A percentile compares a stretch with the other conserved stretches of the same genome.
These are phyloP conservation scores for Mycena capillaripes DNA, from an alignment of 768 basidiomycete genomes.

Conservation along the genomic window DNA sequence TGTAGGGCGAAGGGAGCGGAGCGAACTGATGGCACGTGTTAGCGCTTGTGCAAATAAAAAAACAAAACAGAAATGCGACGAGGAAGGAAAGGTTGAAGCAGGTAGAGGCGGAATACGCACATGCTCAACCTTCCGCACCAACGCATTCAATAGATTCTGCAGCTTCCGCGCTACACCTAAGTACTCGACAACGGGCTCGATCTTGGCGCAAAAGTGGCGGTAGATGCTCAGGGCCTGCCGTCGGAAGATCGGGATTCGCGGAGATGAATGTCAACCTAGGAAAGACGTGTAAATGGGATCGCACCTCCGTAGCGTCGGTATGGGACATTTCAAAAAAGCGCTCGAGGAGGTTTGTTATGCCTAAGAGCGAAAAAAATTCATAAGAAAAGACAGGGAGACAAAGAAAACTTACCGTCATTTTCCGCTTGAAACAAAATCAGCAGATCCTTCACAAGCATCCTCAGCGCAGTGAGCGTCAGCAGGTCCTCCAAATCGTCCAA, in stretches of 20 bases:
- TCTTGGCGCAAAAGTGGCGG: conserved; percentile 94
- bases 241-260: too few relatives aligned
- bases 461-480: conserved; percentile 86
- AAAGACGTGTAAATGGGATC: too few relatives aligned
- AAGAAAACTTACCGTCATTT: conserved; percentile 83
- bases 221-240: conserved; percentile 88
- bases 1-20: too few relatives aligned
- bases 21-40: too few relatives aligned
- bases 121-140: conserved; percentile 95
- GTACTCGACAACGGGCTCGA: conserved; percentile 93
- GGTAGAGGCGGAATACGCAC: too few relatives aligned
- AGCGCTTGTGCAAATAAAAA: too few relatives aligned
- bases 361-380: conserved; percentile 43
- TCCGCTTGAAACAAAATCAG: conserved; percentile 97
- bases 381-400: conserved; percentile 48
- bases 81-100: too few relatives aligned
- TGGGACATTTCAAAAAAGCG: conserved; percentile 99
- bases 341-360: conserved; percentile 62
- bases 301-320: conserved; percentile 83
- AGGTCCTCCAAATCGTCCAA: conserved; percentile 94
- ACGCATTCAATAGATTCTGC: conserved; percentile 92
- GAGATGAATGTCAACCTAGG: too few relatives aligned
- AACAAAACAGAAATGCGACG: too few relatives aligned
- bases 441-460: conserved; percentile 97
- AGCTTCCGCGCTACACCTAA: conserved; percentile 95